Conservation (phyloP, 176 grass and related monocot species). For the Tillandsia leiboldiana region DNA sequence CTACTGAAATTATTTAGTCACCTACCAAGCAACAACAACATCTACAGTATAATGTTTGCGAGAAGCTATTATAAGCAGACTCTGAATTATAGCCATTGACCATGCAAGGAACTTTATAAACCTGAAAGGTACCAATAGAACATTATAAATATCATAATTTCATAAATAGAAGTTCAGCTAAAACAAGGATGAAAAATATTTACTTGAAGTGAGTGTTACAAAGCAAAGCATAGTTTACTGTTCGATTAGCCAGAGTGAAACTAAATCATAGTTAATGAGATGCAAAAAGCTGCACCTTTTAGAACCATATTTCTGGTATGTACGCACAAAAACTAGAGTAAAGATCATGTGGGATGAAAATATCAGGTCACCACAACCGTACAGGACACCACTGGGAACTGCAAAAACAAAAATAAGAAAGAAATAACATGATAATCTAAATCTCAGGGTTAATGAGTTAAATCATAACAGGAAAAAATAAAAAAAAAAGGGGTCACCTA, state of each 20-base stretch:
- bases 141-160: not conserved
- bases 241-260: not conserved
- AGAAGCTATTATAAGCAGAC: slow-evolving; percentile 89
- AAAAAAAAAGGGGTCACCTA: slow-evolving; percentile 28
- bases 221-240: not conserved
- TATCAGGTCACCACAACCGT: slow-evolving; percentile 92
- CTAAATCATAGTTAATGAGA: not conserved
- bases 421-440: not conserved
- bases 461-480: slow-evolving; percentile 3
- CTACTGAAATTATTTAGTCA: slow-evolving; percentile 1
- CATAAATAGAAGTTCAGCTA: not conserved
- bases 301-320: slow-evolving; percentile 90
- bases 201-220: not conserved
- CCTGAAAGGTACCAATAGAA: slow-evolving; percentile 25
- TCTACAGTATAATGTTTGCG: slow-evolving; percentile 94
- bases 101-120: slow-evolving; percentile 78
- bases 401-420: slow-evolving; percentile 14
- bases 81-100: slow-evolving; percentile 83
- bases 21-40: slow-evolving; percentile 95
- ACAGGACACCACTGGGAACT: slow-evolving; percentile 90
- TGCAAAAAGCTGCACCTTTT: slow-evolving; percentile 46
- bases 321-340: slow-evolving; percentile 81
- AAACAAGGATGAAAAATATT: not conserved
- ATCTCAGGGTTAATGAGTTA: slow-evolving; percentile 8
- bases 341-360: slow-evolving; percentile 99